Evolutionary conservation across 179 eudicot genomes (phyloP), one percentile per base, ranked within the genome.

Genomic region (Spinacia oleracea): DNA sequence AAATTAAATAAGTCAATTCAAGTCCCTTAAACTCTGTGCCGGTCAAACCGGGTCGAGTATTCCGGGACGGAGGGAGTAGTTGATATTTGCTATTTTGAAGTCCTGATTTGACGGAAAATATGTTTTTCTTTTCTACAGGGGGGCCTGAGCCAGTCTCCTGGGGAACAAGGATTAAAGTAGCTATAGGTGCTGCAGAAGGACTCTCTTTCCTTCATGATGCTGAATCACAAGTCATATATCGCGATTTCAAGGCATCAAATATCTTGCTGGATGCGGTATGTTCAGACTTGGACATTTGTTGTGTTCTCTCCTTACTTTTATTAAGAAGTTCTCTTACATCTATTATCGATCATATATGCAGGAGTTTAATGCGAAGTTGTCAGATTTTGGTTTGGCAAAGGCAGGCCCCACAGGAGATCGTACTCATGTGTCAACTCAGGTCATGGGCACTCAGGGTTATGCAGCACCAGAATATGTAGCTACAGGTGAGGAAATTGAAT

Each of bases 381-480:
- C 98, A 6, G 98, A 95, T 81, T 95, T 95, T 79, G 98, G 98
- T 16, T 88, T 95, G 84, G 98, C 97, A 9, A 95, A 90, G 78
- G 98, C 91, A 1, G 98, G 98, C 51, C 98, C 98, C 5, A 93
- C 95, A 0, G 98, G 98, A 64, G 98, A 93, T 78, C 85, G 84
- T 79, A 93, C 97, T 43, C 98, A 95, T 70, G 98, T 95, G 32
- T 93, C 98, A n/a, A 95, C 98, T 80, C 95, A 89, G 88, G 98
- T 95, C 70, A 88, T 93, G 92, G 98, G 98, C 67, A 93, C 98
- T 55, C 92, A 90, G 51, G 98, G 98, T 35, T 95, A 95, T 80
- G 98, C 98, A 55, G 98, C 98, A 29, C 98, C 98, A 6, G 98
- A 95, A 74, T 95, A 93, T 84, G 92, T 95, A 45, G 98, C 98